Conservation (phyloP, 2,329 filamentous ascomycete species). For the Microcyclospora tardicrescens region DNA sequence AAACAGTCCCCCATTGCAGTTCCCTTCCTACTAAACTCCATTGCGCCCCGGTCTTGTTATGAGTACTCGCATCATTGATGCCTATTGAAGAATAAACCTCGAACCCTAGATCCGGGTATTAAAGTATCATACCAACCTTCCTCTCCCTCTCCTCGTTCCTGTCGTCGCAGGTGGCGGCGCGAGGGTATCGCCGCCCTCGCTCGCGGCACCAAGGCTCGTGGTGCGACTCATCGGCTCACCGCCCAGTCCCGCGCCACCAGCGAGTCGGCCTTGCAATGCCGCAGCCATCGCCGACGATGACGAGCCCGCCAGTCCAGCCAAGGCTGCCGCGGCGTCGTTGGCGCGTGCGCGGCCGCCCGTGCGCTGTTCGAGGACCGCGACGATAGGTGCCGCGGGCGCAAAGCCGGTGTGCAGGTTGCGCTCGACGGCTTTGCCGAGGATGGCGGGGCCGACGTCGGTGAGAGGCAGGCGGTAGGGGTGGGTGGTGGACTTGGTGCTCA, state of each 20-base stretch:
- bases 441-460: conserved; percentile 22
- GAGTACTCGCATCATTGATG: too few species aligned
- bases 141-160: conserved; percentile 11
- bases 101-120: too few species aligned
- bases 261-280: conserved; percentile 10
- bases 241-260: conserved; percentile 3
- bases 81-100: too few species aligned
- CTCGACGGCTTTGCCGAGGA: conserved; percentile 22
- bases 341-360: conserved; percentile 11
- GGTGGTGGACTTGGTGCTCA: conserved; percentile 12
- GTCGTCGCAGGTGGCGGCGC: conserved; percentile 2
- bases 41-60: too few species aligned
- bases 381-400: conserved; percentile 11
- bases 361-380: conserved; percentile 9
- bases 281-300: conserved; percentile 9
- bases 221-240: conserved; percentile 20
- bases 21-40: too few species aligned
- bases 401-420: conserved; percentile 22
- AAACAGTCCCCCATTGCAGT: too few species aligned
- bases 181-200: conserved; percentile 12
- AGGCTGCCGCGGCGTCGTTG: conserved; percentile 5
- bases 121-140: conserved; percentile 5
- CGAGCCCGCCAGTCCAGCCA: conserved; percentile 7
- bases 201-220: conserved; percentile 14
- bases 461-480: conserved; percentile 24